Conservation (phyloP, 768 basidiomycete species). For the Amanita polypyramis region DNA sequence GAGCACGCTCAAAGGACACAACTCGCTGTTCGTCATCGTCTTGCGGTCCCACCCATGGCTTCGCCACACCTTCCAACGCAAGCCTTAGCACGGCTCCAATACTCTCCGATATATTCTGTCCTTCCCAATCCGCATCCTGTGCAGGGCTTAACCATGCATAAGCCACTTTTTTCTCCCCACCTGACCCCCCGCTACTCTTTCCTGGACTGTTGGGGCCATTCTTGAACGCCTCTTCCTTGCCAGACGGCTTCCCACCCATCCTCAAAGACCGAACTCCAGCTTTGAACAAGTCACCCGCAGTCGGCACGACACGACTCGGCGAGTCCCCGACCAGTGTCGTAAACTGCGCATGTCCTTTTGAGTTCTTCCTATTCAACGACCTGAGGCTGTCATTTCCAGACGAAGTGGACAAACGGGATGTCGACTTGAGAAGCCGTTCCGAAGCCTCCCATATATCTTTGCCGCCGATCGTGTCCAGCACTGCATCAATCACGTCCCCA, state of each 20-base stretch:
- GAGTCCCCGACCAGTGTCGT: constrained; percentile 73
- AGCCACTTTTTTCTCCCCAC: constrained; percentile 34
- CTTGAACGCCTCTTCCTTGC: constrained; percentile 3
- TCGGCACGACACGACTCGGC: constrained; percentile 55
- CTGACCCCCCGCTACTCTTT: constrained; percentile 14
- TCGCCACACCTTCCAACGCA: constrained; percentile 29
- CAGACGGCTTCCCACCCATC: constrained; percentile 12
- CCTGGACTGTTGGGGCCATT: constrained; percentile 2
- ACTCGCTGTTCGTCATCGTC: constrained; percentile 17
- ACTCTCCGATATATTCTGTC: constrained; percentile 54
- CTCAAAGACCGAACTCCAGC: constrained; percentile 59
- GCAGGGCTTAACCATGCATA: constrained; percentile 79
- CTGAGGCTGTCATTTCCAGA: constrained; percentile 10
- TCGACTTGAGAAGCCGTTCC: constrained; percentile 42
- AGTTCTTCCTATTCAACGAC: constrained; percentile 11
- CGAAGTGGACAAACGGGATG: background rate
- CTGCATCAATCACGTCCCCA: constrained; percentile 61
- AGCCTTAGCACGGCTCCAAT: constrained; percentile 30
- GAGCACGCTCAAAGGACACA: constrained; percentile 41
- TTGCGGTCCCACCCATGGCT: constrained; percentile 36
- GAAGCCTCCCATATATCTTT: constrained; percentile 70
- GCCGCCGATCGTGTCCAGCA: constrained; percentile 80
- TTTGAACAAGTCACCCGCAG: constrained; percentile 60
- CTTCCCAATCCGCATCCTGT: constrained; percentile 79
- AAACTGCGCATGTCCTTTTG: constrained; percentile 40